Percentiles rank a stretch among this genome's conserved stretches.
phyloP scores from a whole-genome alignment of 2,329 filamentous ascomycete genomes.

The Exophiala sideris region DNA sequence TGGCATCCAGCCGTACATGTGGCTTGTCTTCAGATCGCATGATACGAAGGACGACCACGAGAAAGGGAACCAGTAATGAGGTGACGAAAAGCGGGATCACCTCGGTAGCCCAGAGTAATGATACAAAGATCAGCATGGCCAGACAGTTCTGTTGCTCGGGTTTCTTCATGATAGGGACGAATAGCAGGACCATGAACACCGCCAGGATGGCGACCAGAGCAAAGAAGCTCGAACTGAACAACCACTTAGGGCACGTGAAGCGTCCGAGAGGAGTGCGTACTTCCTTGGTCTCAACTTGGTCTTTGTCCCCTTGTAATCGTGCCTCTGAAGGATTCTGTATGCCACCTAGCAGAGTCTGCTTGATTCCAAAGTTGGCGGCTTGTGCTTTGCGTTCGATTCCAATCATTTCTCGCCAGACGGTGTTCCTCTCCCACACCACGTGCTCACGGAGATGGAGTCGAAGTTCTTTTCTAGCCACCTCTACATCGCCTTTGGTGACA shows the following conservation, averaged over 20 bases:
- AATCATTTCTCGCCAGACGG: constrained; percentile 98
- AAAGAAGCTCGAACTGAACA: constrained; percentile 78
- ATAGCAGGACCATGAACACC: constrained; percentile 71
- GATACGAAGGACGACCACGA: constrained; percentile 81
- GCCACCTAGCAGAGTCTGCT: constrained; percentile 73
- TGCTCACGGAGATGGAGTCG: constrained; percentile 90
- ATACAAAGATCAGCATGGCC: constrained; percentile 89
- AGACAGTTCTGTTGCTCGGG: constrained; percentile 94
- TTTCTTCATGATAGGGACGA: constrained; percentile 76
- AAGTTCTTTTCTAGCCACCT: constrained; percentile 76
- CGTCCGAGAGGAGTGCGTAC: constrained; percentile 76
- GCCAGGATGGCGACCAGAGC: constrained; percentile 67
- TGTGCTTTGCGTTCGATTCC: constrained; percentile 94
- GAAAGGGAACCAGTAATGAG: constrained; percentile 86
- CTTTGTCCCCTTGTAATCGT: constrained; percentile 77
- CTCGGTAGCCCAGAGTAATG: constrained; percentile 93
- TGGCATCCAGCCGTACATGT: constrained; percentile 69
- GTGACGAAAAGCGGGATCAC: constrained; percentile 97
- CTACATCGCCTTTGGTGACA: constrained; percentile 75
- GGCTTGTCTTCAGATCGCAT: constrained; percentile 73
- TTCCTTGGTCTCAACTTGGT: constrained; percentile 60
- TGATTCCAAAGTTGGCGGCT: constrained; percentile 80
- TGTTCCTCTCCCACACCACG: constrained; percentile 98
- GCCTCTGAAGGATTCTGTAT: constrained; percentile 66
- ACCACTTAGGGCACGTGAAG: constrained; percentile 73